Evolutionary conservation across 352 stramenopile species (phyloP).

Genomic region (Phytophthora sp.): DNA sequence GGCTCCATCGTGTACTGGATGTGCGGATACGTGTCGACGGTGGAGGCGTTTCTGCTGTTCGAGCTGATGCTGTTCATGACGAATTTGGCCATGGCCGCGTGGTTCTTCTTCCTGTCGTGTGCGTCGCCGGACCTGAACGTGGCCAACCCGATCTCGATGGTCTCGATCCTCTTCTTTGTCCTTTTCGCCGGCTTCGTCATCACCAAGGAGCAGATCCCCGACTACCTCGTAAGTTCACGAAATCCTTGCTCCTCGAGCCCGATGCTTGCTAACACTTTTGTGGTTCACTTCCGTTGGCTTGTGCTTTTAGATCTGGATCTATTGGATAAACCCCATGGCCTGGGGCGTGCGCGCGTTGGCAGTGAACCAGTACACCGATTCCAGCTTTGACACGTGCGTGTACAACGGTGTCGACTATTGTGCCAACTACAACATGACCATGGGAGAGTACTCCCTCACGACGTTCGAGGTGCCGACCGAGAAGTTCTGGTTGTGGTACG

Average conservation of each 20-base stretch:
- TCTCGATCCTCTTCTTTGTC: conserved; percentile 29
- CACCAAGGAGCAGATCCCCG: conserved; percentile 29
- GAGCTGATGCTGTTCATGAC: no score
- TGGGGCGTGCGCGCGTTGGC: conserved; percentile 4
- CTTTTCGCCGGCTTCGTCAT: conserved; percentile 29
- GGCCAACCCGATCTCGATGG: conserved; percentile 21
- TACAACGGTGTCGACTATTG: conserved; percentile 25
- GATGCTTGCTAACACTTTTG: no score
- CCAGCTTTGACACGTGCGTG: conserved; percentile 20
- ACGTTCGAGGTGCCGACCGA: conserved; percentile 25
- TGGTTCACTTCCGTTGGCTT: no score
- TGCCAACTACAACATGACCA: conserved; percentile 9
- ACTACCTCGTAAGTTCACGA: no score
- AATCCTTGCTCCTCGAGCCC: conserved; percentile 22
- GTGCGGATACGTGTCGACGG: background rate
- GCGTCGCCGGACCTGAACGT: conserved; percentile 24
- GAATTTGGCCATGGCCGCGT: conserved; percentile 34
- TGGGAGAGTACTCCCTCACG: conserved; percentile 21
- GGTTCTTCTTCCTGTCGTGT: conserved; percentile 18
- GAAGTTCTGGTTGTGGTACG: conserved; percentile 30
- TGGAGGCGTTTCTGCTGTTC: background rate
- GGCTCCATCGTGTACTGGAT: background rate
- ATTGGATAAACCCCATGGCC: background rate
- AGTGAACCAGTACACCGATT: conserved; percentile 31
- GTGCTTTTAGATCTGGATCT: no score